Base-by-base conservation (phyloP, 2,329 filamentous ascomycete genomes). In the Aspergillus sp. region DNA sequence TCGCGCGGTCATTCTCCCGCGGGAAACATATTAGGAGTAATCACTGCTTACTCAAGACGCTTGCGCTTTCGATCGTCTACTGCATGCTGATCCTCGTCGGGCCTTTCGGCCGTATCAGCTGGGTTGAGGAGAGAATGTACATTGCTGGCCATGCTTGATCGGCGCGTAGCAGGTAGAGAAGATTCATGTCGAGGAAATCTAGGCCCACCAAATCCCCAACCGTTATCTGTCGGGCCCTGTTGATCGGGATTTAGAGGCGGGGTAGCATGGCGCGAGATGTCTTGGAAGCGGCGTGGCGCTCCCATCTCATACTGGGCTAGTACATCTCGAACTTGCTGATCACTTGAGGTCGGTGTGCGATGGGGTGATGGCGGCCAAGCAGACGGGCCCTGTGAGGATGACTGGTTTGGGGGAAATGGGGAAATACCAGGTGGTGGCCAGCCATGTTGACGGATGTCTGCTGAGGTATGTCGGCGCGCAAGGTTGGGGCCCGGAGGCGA, bases 401-500 rank as follows among this genome's bases (percentile, higher is more conserved):
- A 79, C 68, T 85, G 81, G 11, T 86, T 86, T 3, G 88, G 87
- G 7, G 84, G 81, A 69, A 87, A 90, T 11, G 88, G 90, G 5
- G 88, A 89, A 25, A 84, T 81, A 43, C 80, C 69, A 49, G 71
- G 65, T 41, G 73, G 70, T 81, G 81, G 88, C 87, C 90, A 93
- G 39, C 89, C 91, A 70, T 92, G 89, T 66, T 93, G 89, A 53
- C 95, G 88, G 66, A 99, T 98, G 72, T 99, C 95, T 58, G 95
- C 95, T 40, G 93, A 93, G 2, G 95, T 99, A 76, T 99, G 95
- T 60, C 93, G 86, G 62, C 93, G 87, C 45, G 87, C 85, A 47
- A 96, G 81, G 67, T 87, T 92, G 56, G 86, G 84, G 1, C 73
- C 75, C n/a, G 84, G 82, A 23, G 84, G 82, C 39, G 84, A 84